Evolutionary conservation across 192 early-diverging fungal species (phyloP), one percentile per base, ranked within the genome.

Genomic region (Coemansia sp.): DNA sequence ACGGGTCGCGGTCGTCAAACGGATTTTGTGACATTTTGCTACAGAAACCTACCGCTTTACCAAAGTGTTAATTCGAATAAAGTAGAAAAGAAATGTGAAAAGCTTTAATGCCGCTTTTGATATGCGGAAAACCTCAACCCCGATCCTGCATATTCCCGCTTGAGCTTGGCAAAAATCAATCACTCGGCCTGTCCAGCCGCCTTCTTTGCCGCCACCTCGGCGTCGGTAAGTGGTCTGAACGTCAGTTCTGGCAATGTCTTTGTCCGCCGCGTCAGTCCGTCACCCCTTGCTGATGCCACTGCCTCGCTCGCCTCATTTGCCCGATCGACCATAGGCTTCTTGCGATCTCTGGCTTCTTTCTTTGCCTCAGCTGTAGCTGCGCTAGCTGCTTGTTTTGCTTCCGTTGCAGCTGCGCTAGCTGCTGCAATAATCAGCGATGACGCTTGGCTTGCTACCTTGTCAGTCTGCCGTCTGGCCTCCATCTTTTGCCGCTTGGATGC

Each of bases 1-100:
- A 79, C 37, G 65, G 61, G 48, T 79, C 76, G 41, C 65, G 60
- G 69, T 77, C 76, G 50, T 63, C 67, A 69, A 79, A 79, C 19
- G 76, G 76, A 66, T 79, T 70, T n/a, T 65, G 63, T 39, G 76
- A 58, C 76, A 79, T 79, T 67, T 50, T 45, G 39, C 10, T 22
- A n/a, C 23, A 45, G 17, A 19, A 11, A 14, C 38, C 57, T 21
- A 1, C 11, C 17, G 57, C 23, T 45, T 45, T 45, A n/a, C 14
- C n/a, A n/a, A n/a, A 45, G 43, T 32, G 29, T 32, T 32, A 32
- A 32, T 32, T 32, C 29, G 29, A 32, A 32, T 32, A 32, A 27
- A 32, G 29, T 8, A 50, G 17, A 63, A 55, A 60, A 52, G 15
- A 63, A 45, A 22, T 58, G 48, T 50, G 15, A 43, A 43, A 43